Evolutionary conservation across 2,329 filamentous ascomycete genomes (phyloP).

Genomic region (Fusarium redolens): DNA sequence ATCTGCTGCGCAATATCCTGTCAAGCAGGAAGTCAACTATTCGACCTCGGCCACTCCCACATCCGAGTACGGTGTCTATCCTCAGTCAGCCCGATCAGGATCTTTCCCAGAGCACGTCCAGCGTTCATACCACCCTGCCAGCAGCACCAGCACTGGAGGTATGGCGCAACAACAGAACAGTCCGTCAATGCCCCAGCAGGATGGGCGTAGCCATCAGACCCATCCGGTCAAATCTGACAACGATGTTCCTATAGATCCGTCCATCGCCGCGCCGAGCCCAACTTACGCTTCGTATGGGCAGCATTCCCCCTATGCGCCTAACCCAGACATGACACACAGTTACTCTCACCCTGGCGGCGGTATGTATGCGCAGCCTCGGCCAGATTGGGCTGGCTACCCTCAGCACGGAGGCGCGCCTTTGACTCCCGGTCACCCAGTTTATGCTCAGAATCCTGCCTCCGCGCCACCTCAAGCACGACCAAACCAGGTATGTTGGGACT

Average conservation of each 20-base stretch:
- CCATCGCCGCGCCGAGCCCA: constrained; percentile 92
- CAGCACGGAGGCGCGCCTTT: constrained; percentile 63
- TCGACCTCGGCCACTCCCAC: constrained; percentile 84
- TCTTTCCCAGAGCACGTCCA: constrained; percentile 90
- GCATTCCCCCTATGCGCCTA: constrained; percentile 88
- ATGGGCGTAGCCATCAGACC: constrained; percentile 82
- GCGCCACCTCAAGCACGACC: constrained; percentile 63
- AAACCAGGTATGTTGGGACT: constrained; percentile 67
- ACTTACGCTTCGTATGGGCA: constrained; percentile 81
- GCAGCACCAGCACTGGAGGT: constrained; percentile 79
- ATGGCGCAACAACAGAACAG: constrained; percentile 98
- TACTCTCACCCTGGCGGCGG: constrained; percentile 72
- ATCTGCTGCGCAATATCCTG: constrained; percentile 90
- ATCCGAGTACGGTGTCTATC: constrained; percentile 87
- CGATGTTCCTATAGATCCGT: constrained; percentile 99
- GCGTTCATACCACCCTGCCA: constrained; percentile 84
- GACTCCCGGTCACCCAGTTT: constrained; percentile 62
- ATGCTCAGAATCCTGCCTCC: constrained; percentile 66
- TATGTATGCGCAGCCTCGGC: constrained; percentile 76
- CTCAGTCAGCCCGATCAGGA: constrained; percentile 79
- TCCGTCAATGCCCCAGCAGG: constrained; percentile 91
- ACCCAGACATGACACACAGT: constrained; percentile 86
- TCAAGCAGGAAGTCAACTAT: constrained; percentile 84
- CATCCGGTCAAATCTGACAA: constrained; percentile 90
- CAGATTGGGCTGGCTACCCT: constrained; percentile 79